phyloP scores from a whole-genome alignment of 352 stramenopile species.

The Sclerospora graminicola region DNA sequence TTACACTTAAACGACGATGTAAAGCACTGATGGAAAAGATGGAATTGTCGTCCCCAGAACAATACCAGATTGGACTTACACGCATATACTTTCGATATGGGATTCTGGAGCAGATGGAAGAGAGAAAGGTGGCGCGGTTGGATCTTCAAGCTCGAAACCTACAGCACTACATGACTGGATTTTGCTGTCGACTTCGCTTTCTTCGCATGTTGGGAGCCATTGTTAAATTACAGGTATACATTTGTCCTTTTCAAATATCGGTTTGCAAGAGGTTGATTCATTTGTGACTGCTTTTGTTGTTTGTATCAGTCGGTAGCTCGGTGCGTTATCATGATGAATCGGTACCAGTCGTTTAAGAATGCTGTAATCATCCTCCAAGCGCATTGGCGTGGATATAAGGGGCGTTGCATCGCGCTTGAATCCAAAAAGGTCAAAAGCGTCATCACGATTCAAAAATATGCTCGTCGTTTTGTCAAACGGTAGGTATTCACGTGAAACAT shows the following conservation, averaged over 20 bases:
- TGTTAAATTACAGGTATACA: slow-evolving; percentile 59
- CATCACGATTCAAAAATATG: slow-evolving; percentile 56
- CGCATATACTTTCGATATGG: slow-evolving; percentile 79
- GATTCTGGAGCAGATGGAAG: slow-evolving; percentile 71
- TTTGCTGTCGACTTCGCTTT: slow-evolving; percentile 46
- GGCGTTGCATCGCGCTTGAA: slow-evolving; percentile 36
- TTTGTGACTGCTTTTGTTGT: slow-evolving; percentile 1
- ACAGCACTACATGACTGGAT: slow-evolving; percentile 67
- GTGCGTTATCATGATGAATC: slow-evolving; percentile 67
- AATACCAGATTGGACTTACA: slow-evolving; percentile 69
- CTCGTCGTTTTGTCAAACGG: slow-evolving; percentile 50
- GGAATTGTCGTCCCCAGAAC: slow-evolving; percentile 45
- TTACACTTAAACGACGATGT: slow-evolving; percentile 35
- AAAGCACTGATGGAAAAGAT: slow-evolving; percentile 52
- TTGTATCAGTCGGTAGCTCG: slow-evolving; percentile 58
- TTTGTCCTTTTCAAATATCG: not conserved
- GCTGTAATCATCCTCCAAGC: slow-evolving; percentile 57
- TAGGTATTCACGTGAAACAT: slow-evolving; percentile 5
- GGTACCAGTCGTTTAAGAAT: slow-evolving; percentile 50
- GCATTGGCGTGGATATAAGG: slow-evolving; percentile 66
- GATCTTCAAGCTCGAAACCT: slow-evolving; percentile 50
- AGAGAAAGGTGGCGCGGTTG: slow-evolving; percentile 44
- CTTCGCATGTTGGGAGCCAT: slow-evolving; percentile 59
- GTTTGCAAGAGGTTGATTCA: slow-evolving; percentile 2
- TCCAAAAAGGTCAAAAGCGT: slow-evolving; percentile 48